phyloP scores from a whole-genome alignment of 352 stramenopile genomes.

The Phytophthora boehmeriae region DNA sequence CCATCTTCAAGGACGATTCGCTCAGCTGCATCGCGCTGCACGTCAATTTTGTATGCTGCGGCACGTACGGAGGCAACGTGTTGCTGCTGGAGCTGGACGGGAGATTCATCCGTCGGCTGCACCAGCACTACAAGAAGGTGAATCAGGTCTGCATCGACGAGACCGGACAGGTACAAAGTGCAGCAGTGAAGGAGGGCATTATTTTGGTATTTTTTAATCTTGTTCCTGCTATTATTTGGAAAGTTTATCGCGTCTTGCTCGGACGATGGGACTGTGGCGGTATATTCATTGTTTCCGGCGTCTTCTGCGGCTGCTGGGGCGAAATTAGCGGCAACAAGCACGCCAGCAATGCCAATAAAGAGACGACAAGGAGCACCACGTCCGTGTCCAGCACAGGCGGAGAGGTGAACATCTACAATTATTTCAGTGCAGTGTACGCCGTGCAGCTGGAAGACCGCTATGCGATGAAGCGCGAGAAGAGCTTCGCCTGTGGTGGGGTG shows the following conservation, averaged over 20 bases:
- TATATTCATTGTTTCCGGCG: slow-evolving; percentile 75
- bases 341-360: slow-evolving; percentile 18
- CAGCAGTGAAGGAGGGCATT: too few species aligned
- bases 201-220: slow-evolving; percentile 6
- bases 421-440: slow-evolving; percentile 83
- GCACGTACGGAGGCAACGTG: slow-evolving; percentile 84
- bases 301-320: slow-evolving; percentile 1
- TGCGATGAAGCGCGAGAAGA: slow-evolving; percentile 80
- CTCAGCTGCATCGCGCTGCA: slow-evolving; percentile 83
- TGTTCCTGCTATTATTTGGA: background rate
- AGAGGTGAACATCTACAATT: slow-evolving; percentile 91
- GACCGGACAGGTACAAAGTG: slow-evolving; percentile 60
- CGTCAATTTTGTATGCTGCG: slow-evolving; percentile 78
- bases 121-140: slow-evolving; percentile 90
- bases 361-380: slow-evolving; percentile 28
- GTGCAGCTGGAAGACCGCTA: slow-evolving; percentile 83
- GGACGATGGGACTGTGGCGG: slow-evolving; percentile 82
- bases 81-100: slow-evolving; percentile 81
- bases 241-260: slow-evolving; percentile 87
- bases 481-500: slow-evolving; percentile 82
- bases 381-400: slow-evolving; percentile 71
- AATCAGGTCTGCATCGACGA: slow-evolving; percentile 88
- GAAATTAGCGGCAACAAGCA: slow-evolving; percentile 32
- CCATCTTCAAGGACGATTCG: slow-evolving; percentile 88
- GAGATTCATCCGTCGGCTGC: slow-evolving; percentile 75